Evolutionary conservation across 371 early-diverging fungal genomes (phyloP).

Genomic region (Mortierella sp.): DNA sequence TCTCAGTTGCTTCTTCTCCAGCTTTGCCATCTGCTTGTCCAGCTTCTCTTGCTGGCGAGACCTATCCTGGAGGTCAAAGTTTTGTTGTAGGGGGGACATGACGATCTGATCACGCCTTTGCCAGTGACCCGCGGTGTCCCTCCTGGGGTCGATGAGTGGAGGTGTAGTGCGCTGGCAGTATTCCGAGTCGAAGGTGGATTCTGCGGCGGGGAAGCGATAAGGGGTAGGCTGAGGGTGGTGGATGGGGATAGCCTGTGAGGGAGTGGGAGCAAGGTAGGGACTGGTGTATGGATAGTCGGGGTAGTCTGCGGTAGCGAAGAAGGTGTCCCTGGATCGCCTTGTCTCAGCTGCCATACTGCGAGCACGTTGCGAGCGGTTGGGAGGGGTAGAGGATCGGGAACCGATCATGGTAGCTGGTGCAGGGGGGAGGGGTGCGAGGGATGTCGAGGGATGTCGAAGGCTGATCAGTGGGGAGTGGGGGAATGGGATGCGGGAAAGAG

Average conservation of each 20-base stretch:
- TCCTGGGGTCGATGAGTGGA: slow-evolving; percentile 10
- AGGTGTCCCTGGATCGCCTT: slow-evolving; percentile 9
- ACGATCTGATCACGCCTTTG: slow-evolving; percentile 46
- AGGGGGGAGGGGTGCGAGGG: too few relatives aligned
- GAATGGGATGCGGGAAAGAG: too few relatives aligned
- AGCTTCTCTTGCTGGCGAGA: slow-evolving; percentile 35
- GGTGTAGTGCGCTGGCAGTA: slow-evolving; percentile 18
- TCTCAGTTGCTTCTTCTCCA: slow-evolving; percentile 33
- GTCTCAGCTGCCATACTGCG: slow-evolving; percentile 50
- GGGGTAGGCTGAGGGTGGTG: too few relatives aligned
- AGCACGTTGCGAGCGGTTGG: slow-evolving; percentile 48
- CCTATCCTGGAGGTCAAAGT: slow-evolving; percentile 44
- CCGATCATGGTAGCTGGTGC: too few relatives aligned
- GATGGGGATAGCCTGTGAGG: slow-evolving; percentile 7
- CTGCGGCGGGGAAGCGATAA: slow-evolving; percentile 2
- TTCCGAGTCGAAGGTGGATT: slow-evolving; percentile 19
- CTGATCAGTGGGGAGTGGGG: too few relatives aligned
- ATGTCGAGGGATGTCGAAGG: too few relatives aligned
- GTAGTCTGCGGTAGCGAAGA: slow-evolving; percentile 17
- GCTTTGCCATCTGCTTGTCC: slow-evolving; percentile 34
- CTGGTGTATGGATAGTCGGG: slow-evolving; percentile 20
- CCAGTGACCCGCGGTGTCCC: slow-evolving; percentile 29
- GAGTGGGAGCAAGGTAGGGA: slow-evolving; percentile 3
- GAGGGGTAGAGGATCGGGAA: slow-evolving; percentile 14
- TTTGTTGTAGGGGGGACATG: slow-evolving; percentile 31